A percentile compares a stretch with the other conserved stretches of the same genome.
These are phyloP conservation scores for Epichloe coenophiala DNA, from an alignment of 2,329 filamentous ascomycete genomes.

Conservation along the genomic window DNA sequence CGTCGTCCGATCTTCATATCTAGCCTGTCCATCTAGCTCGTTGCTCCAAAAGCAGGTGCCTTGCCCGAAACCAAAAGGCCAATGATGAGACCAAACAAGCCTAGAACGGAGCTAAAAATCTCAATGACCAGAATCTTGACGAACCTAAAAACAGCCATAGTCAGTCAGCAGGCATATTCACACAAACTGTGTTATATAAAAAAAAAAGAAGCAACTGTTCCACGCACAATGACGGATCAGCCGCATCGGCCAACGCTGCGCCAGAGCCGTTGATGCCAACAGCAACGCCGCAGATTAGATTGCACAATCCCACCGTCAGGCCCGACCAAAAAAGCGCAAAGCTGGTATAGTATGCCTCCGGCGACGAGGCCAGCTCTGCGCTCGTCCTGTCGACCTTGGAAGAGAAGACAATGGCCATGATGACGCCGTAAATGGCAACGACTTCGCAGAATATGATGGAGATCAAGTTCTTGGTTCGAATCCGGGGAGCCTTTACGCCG, in stretches of 20 bases:
- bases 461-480: constrained; percentile 98
- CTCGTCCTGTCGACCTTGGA: constrained; percentile 62
- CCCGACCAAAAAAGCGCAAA: constrained; percentile 95
- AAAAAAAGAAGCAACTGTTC: background rate
- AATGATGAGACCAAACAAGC: constrained; percentile 91
- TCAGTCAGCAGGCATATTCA: constrained; percentile 10
- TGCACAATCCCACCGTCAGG: constrained; percentile 87
- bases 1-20: background rate
- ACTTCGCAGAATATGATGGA: constrained; percentile 99
- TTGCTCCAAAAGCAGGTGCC: constrained; percentile 32
- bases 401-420: constrained; percentile 98
- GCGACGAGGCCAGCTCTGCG: constrained; percentile 54
- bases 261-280: constrained; percentile 98
- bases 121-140: constrained; percentile 98
- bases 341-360: constrained; percentile 81
- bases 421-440: constrained; percentile 98
- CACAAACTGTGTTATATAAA: too few relatives aligned
- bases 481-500: constrained; percentile 84
- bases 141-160: constrained; percentile 44
- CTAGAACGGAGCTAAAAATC: constrained; percentile 96
- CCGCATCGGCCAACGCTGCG: constrained; percentile 89
- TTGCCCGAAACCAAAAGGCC: constrained; percentile 80
- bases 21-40: background rate
- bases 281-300: constrained; percentile 87
- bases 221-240: constrained; percentile 74